Conservation (phyloP, 768 basidiomycete species). For the Leccinum longicurvipes region DNA sequence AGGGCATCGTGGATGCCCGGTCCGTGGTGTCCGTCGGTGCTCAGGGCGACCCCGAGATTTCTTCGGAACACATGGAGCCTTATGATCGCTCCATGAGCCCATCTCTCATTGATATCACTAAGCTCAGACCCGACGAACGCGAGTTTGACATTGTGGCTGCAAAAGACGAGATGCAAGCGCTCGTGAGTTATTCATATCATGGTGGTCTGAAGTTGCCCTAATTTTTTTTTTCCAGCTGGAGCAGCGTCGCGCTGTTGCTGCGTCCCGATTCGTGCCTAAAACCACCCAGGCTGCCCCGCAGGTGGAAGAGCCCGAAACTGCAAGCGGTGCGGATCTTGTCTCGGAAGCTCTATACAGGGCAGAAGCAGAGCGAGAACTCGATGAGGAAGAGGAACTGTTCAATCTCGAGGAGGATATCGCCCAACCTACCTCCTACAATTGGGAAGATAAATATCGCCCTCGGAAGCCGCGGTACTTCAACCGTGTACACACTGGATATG, state of each 20-base stretch:
- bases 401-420: slow-evolving; percentile 87
- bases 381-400: slow-evolving; percentile 95
- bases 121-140: slow-evolving; percentile 72
- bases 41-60: slow-evolving; percentile 34
- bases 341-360: slow-evolving; percentile 90
- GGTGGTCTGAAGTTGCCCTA: neutral
- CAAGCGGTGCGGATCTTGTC: slow-evolving; percentile 70
- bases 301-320: slow-evolving; percentile 50
- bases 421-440: slow-evolving; percentile 85
- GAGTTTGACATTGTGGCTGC: slow-evolving; percentile 75
- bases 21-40: slow-evolving; percentile 33
- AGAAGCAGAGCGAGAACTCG: slow-evolving; percentile 88
- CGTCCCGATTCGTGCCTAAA: slow-evolving; percentile 86
- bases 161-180: slow-evolving; percentile 54
- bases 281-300: slow-evolving; percentile 58
- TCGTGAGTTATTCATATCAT: slow-evolving; percentile 49
- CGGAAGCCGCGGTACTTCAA: slow-evolving; percentile 98
- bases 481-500: slow-evolving; percentile 97
- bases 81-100: slow-evolving; percentile 90
- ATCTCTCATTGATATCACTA: slow-evolving; percentile 64
- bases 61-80: slow-evolving; percentile 65
- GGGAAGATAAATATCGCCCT: slow-evolving; percentile 98
- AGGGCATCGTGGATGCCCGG: slow-evolving; percentile 38
- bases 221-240: slow-evolving; percentile 45
- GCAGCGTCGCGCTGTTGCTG: slow-evolving; percentile 77